phyloP scores from a whole-genome alignment of 2,329 filamentous ascomycete species.

The Teratosphaeria nubilosa region DNA sequence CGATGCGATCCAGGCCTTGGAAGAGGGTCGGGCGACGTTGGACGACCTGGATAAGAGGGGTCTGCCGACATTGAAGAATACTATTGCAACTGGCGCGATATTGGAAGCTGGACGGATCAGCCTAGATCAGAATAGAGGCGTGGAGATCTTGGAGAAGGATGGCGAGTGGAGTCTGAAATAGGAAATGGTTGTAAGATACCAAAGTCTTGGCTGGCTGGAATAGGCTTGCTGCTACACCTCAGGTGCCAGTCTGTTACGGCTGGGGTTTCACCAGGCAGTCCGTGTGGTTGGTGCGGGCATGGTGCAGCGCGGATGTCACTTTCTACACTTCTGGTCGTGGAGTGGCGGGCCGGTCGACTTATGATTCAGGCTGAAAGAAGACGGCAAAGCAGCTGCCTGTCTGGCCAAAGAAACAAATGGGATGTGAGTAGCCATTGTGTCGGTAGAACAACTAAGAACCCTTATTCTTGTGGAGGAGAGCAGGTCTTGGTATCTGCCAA shows the following conservation, averaged over 20 bases:
- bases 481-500: no score
- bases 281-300: not conserved
- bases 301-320: not conserved
- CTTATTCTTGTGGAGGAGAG: not conserved
- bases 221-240: not conserved
- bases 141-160: conserved; percentile 60
- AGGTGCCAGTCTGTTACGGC: not conserved
- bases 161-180: conserved; percentile 59
- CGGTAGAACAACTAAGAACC: no score
- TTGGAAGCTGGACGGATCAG: conserved; percentile 76
- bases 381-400: not conserved
- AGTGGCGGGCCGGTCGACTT: not conserved
- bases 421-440: no score
- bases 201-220: not conserved
- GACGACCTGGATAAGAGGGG: conserved; percentile 70
- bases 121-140: conserved; percentile 69
- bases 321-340: not conserved
- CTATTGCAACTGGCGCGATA: conserved; percentile 83
- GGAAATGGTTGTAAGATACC: not conserved
- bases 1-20: conserved; percentile 70
- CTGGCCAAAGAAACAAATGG: no score
- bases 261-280: not conserved
- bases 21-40: conserved; percentile 60
- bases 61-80: conserved; percentile 78
- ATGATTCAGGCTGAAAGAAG: not conserved